phyloP scores from a whole-genome alignment of 2,329 filamentous ascomycete genomes.

The Berkeleyomyces rouxiae region DNA sequence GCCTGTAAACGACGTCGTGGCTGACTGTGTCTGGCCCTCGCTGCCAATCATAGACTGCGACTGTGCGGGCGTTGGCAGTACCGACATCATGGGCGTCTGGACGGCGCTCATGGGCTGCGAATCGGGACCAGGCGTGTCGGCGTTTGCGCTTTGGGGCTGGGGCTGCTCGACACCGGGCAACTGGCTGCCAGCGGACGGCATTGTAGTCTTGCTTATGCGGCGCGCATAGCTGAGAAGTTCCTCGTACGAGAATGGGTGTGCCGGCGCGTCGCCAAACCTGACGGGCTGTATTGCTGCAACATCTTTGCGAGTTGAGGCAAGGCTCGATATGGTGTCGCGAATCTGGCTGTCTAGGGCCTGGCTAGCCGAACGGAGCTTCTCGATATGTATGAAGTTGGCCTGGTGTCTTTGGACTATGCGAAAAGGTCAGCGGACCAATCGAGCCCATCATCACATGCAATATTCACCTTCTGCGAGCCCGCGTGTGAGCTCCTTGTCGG shows the following conservation, averaged over 20 bases:
- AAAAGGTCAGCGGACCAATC: not conserved
- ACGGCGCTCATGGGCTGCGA: constrained; percentile 21
- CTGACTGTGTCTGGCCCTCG: constrained; percentile 19
- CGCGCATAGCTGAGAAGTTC: constrained; percentile 65
- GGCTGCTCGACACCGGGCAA: constrained; percentile 18
- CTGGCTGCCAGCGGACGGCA: constrained; percentile 37
- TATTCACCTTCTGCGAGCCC: constrained; percentile 45
- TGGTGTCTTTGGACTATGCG: constrained; percentile 55
- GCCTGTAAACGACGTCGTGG: constrained; percentile 21
- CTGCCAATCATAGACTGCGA: constrained; percentile 17
- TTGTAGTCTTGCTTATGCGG: constrained; percentile 63
- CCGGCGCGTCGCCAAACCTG: constrained; percentile 32
- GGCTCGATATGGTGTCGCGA: constrained; percentile 49
- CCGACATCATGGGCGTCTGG: constrained; percentile 16
- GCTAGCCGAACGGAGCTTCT: constrained; percentile 49
- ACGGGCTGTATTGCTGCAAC: constrained; percentile 47
- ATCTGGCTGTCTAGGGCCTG: constrained; percentile 54
- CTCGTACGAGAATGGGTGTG: constrained; percentile 46
- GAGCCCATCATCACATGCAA: not conserved
- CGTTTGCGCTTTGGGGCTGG: constrained; percentile 18
- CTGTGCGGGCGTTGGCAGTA: constrained; percentile 14
- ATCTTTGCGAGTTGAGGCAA: constrained; percentile 58
- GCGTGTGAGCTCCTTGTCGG: constrained; percentile 49
- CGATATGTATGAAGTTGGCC: constrained; percentile 52
- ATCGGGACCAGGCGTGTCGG: constrained; percentile 21